Evolutionary conservation across 768 basidiomycete genomes (phyloP), one percentile per base, ranked within the genome.

Genomic region (Tephrocybe sp.): DNA sequence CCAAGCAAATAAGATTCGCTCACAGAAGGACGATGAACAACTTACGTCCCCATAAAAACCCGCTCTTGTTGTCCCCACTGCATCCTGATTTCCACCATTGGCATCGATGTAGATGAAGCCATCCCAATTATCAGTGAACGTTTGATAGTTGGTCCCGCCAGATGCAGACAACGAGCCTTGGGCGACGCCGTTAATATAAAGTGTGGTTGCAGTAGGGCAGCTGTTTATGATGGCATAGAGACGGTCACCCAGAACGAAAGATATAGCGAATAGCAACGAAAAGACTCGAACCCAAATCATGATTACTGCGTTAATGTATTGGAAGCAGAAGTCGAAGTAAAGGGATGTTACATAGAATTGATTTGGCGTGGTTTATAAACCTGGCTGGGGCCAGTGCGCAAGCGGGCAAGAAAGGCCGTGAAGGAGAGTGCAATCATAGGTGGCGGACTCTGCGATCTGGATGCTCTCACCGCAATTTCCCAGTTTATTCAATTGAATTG

Each of bases 51-150:
- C 58, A 32, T 54, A 55, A 46, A 65, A 65, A 9, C 57, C 63
- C 37, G 61, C 60, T 28, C 50, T 58, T 5, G 65, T 66, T 2
- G 60, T 55, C 5, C 55, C 56, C 1, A 37, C 24, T 1, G 62
- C 62, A 26, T 51, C 59, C 21, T 46, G 48, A 9, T 32, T 54
- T 3, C 64, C 64, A 18, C 60, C 64, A 49, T 65, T 65, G 0
- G 57, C 56, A 30, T 53, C 55, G 9, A 58, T 60, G 42, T 63
- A 64, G 41, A 67, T 59, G 21, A 58, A 58, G 2, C 64, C 66
- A 28, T 47, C 53, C 54, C 56, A 64, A 12, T 38, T 49, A 34
- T 58, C 55, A 5, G 53, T 27, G 26, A 60, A 53, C 4, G 51
- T 52, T 41, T 52, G 54, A 8, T 28, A 52, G 18, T 57, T 35